Evolutionary conservation across 768 basidiomycete genomes (phyloP).

Genomic region (Rossbeevera mucosa): DNA sequence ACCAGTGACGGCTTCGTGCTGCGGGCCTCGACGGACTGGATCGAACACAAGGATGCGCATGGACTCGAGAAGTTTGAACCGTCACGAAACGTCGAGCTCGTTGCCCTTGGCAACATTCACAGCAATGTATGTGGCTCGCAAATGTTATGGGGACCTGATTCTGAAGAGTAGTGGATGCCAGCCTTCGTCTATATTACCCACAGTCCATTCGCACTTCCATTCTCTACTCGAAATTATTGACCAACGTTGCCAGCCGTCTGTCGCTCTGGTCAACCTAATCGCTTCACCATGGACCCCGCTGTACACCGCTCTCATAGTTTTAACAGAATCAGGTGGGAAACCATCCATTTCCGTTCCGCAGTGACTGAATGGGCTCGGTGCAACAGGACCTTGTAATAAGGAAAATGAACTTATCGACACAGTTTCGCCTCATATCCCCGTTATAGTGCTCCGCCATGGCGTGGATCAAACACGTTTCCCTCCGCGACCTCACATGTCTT

Average conservation of each 20-base stretch:
- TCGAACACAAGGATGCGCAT: conserved; percentile 59
- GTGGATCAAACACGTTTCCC: conserved; percentile 31
- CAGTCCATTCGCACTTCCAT: conserved; percentile 55
- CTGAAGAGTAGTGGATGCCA: conserved; percentile 16
- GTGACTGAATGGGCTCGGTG: background rate
- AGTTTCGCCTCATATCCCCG: conserved; percentile 51
- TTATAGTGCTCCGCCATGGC: conserved; percentile 49
- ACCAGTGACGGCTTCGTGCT: conserved; percentile 41
- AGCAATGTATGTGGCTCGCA: conserved; percentile 40
- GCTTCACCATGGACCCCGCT: conserved; percentile 56
- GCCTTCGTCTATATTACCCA: conserved; percentile 34
- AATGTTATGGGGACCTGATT: background rate
- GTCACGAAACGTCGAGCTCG: conserved; percentile 58
- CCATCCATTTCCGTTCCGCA: conserved; percentile 1
- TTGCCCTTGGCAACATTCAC: conserved; percentile 42
- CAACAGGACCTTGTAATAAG: conserved; percentile 24
- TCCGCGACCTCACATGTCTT: conserved; percentile 40
- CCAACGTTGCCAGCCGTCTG: conserved; percentile 48
- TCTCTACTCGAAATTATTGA: conserved; percentile 50
- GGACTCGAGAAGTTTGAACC: conserved; percentile 66
- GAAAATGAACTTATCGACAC: conserved; percentile 47
- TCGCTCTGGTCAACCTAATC: conserved; percentile 47
- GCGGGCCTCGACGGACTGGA: conserved; percentile 67
- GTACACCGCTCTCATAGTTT: conserved; percentile 55
- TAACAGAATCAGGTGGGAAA: conserved; percentile 44